Base-by-base conservation (phyloP, 1,284 basidiomycete genomes). In the Singerocomus inundabilis region DNA sequence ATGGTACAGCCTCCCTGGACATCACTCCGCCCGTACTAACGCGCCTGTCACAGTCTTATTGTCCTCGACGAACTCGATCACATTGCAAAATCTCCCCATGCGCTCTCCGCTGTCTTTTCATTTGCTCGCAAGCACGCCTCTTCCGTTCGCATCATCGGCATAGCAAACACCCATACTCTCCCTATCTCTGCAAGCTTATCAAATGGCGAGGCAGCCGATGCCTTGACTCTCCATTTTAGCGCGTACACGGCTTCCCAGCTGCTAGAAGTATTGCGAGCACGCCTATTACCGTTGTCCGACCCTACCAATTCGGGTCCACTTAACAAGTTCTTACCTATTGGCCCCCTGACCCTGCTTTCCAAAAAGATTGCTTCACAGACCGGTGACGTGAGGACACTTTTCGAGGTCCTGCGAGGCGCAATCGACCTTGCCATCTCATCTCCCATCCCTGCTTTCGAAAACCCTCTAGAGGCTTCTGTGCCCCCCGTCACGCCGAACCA, bases 101-200 rank as follows among this genome's bases (percentile, higher is more conserved):
- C 76, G 7, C 71, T 91, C 24, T 67, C 76, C 1, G 70, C 81
- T 8, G 69, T 91, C 38, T 89, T 91, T 64, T 75, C 79, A 3
- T 72, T 90, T 16, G 76, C 84, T 11, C 73, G 77, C 39, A 67
- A 76, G 3, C 69, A 78, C 48, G 64, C 76, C 1, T 63, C 73
- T 10, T 71, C 68, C 37, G 60, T 90, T 43, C 80, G 87, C 37
- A 70, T 64, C 21, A 81, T 91, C 54, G 88, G 85, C 43, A 91
- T 91, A 59, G 88, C 88, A 28, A 91, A 91, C 56, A 90, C 87
- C 0, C 88, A 91, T 61, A 91, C 88, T 5, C 78, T 91, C 12
- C 82, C 85, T 2, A 76, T 82, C 3, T 59, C 63, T 1, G 39
- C 59, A 16, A 54, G 29, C 28, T 46, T 62, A 25, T 51, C 58